Percentiles rank a stretch among this genome's conserved stretches.
Evolutionary conservation across 768 basidiomycete species (phyloP).

Genomic region (Hemileccinum rubropunctum): DNA sequence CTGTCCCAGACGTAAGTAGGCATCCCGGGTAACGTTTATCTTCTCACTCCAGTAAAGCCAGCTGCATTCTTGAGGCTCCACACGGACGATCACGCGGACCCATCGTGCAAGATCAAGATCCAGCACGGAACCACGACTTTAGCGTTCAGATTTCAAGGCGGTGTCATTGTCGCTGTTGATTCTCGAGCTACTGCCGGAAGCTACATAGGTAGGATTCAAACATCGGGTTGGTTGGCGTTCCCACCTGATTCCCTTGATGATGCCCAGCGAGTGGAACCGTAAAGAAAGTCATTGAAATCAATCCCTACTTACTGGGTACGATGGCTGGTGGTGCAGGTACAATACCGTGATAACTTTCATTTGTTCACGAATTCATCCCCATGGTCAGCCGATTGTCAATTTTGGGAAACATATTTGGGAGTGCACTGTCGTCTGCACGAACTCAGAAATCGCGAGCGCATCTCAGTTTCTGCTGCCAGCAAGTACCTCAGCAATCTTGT

Average conservation of each 20-base stretch:
- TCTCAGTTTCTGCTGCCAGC: conserved; percentile 98
- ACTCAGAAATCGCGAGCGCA: conserved; percentile 92
- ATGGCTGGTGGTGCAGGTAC: conserved; percentile 99
- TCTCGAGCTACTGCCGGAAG: conserved; percentile 96
- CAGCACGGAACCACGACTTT: conserved; percentile 98
- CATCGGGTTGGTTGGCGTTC: neutral
- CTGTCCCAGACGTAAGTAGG: conserved; percentile 69
- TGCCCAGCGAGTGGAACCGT: conserved; percentile 87
- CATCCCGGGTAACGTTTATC: neutral
- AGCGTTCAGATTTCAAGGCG: conserved; percentile 94
- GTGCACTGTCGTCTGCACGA: conserved; percentile 97
- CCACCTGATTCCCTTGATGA: neutral
- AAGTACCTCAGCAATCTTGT: conserved; percentile 98
- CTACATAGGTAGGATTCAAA: conserved; percentile 77
- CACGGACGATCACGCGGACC: conserved; percentile 94
- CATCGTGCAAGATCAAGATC: conserved; percentile 94
- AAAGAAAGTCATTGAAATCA: conserved; percentile 99
- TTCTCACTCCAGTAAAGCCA: conserved; percentile 53
- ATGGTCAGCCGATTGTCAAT: conserved; percentile 83
- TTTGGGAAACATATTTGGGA: conserved; percentile 99
- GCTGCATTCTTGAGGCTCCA: conserved; percentile 87
- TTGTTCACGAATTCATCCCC: conserved; percentile 2
- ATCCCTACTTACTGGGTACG: conserved; percentile 96
- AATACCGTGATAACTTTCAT: conserved; percentile 22
- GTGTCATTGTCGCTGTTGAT: conserved; percentile 99